These are phyloP conservation scores for Thermoascus crustaceus DNA, from an alignment of 2,329 filamentous ascomycete species.

Conservation along the genomic window DNA sequence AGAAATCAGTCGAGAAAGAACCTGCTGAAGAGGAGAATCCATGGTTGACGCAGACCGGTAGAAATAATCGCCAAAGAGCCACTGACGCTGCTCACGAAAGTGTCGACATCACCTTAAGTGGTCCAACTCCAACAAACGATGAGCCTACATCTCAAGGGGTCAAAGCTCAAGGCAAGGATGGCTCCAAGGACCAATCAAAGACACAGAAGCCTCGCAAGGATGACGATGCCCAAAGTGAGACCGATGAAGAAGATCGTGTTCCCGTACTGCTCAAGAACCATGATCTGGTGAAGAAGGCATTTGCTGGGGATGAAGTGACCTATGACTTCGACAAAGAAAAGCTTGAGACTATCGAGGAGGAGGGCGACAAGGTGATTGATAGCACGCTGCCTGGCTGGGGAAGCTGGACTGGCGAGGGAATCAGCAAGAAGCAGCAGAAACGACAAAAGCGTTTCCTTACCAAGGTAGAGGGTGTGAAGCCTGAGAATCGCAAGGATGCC, in stretches of 20 bases:
- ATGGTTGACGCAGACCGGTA: constrained; percentile 28
- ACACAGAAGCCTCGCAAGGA: constrained; percentile 13
- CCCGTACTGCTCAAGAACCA: constrained; percentile 43
- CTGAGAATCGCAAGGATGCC: constrained; percentile 68
- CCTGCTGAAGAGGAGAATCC: constrained; percentile 22
- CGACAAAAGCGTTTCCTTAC: constrained; percentile 44
- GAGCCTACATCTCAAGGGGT: constrained; percentile 9
- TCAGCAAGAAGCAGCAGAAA: constrained; percentile 62
- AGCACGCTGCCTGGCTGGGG: constrained; percentile 93
- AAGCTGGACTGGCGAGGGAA: constrained; percentile 76
- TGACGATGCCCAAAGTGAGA: constrained; percentile 37
- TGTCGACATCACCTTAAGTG: constrained; percentile 26
- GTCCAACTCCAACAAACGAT: constrained; percentile 6
- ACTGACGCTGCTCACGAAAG: constrained; percentile 20
- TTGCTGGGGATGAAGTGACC: constrained; percentile 79
- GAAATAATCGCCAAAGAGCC: constrained; percentile 24
- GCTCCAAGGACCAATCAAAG: constrained; percentile 15
- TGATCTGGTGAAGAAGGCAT: constrained; percentile 70
- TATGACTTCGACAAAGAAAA: constrained; percentile 78
- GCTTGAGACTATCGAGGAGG: constrained; percentile 58
- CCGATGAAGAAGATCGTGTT: constrained; percentile 34
- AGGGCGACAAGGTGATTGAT: constrained; percentile 75
- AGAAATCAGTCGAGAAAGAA: constrained; percentile 1
- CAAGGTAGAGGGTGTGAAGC: constrained; percentile 59
- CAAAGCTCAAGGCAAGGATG: constrained; percentile 9